Evolutionary conservation across 2,329 filamentous ascomycete genomes (phyloP), one percentile per base, ranked within the genome.

Genomic region (Claviceps sp.): DNA sequence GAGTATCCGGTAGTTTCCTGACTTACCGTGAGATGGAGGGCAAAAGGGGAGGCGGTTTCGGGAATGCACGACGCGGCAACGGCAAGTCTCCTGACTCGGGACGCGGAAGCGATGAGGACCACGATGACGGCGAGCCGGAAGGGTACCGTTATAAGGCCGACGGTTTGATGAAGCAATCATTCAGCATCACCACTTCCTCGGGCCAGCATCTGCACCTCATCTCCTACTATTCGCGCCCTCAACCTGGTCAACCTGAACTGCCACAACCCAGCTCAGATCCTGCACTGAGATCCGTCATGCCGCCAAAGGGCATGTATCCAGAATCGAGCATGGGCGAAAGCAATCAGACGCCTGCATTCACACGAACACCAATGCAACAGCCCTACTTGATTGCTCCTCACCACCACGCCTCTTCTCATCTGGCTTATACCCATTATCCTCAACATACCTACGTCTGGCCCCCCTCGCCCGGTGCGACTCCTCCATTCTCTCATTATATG

Each of bases 21-120:
- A 97, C 93, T 7, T 98, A 98, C 65, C 80, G 93, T 41, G 93
- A 98, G 66, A 98, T 98, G 93, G 93, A 98, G 69, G 93, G 93
- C 68, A 97, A 97, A 75, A 80, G 93, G 56, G 90, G 90, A 51
- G 88, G 88, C 54, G 80, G 77, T 57, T 90, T 89, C 64, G 75
- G 80, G 38, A 75, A 66, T 68, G 64, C 73, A 63, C 70, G 74
- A 73, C 70, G 77, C 63, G 73, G 77, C 56, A 75, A 73, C 22
- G 84, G 82, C 55, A 91, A 89, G 71, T 90, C 88, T 8, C 88
- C 89, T 38, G 89, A 95, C 56, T 89, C 86, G 60, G 82, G 81
- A 54, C 82, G 84, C 57, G 82, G 80, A 30, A 91, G 87, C 64
- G 89, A 95, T 62, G 90, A 93, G 48, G 87, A 94, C 60, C 87